Conservation (phyloP, 2,329 filamentous ascomycete species). For the Thielaviopsis euricoi region DNA sequence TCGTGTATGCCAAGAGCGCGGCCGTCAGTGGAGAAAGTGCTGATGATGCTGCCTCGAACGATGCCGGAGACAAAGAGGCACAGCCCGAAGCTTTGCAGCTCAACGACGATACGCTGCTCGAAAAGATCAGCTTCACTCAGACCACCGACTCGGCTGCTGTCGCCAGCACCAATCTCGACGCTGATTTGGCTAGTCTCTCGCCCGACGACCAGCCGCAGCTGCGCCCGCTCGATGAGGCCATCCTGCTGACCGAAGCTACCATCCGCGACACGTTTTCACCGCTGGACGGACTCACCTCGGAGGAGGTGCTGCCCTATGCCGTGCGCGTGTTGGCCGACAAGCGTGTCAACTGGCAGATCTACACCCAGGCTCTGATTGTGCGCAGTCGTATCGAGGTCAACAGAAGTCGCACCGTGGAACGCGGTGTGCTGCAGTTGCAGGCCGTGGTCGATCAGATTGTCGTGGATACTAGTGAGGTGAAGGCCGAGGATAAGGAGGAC, state of each 20-base stretch:
- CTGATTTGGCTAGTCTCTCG: constrained; percentile 45
- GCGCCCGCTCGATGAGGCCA: constrained; percentile 71
- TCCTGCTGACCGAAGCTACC: constrained; percentile 72
- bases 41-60: constrained; percentile 13
- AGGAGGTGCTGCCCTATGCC: constrained; percentile 85
- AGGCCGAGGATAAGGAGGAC: constrained; percentile 16
- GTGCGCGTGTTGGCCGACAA: constrained; percentile 75
- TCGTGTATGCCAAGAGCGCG: constrained; percentile 72
- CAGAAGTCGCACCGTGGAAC: constrained; percentile 70
- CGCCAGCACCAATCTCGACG: constrained; percentile 1
- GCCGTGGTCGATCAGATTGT: constrained; percentile 91
- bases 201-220: constrained; percentile 72
- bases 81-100: constrained; percentile 56
- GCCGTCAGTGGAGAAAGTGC: constrained; percentile 17
- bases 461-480: constrained; percentile 48
- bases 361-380: constrained; percentile 82
- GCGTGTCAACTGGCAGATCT: constrained; percentile 93
- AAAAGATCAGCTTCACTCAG: constrained; percentile 60
- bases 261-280: constrained; percentile 80
- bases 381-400: constrained; percentile 82
- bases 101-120: constrained; percentile 85
- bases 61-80: constrained; percentile 4
- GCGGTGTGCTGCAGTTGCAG: constrained; percentile 82
- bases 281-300: constrained; percentile 69
- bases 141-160: constrained; percentile 26